Evolutionary conservation across 768 basidiomycete species (phyloP).

Genomic region (Rhodotorula taiwanensis): DNA sequence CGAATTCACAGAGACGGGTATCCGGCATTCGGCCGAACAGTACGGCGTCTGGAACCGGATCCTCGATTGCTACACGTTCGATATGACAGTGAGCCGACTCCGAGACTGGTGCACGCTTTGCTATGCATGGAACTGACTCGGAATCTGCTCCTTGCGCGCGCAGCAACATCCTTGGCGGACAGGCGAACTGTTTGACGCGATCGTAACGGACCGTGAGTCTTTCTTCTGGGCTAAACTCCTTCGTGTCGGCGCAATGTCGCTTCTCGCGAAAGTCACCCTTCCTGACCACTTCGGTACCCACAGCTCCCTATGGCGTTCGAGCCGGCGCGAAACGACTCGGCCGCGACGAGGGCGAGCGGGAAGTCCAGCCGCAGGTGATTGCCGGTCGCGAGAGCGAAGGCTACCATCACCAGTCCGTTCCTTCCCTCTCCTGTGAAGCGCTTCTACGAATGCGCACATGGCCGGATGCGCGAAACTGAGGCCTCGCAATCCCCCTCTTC

Average conservation of each 20-base stretch:
- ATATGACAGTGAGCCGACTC: constrained; percentile 60
- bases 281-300: background rate
- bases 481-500: background rate
- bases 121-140: no score
- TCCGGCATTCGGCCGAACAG: constrained; percentile 48
- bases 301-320: constrained; percentile 70
- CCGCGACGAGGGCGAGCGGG: constrained; percentile 43
- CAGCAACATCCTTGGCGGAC: constrained; percentile 67
- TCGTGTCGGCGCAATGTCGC: no score
- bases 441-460: background rate
- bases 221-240: no score
- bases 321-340: constrained; percentile 50
- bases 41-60: constrained; percentile 70
- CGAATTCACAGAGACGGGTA: constrained; percentile 3
- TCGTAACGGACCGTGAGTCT: constrained; percentile 58
- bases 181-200: constrained; percentile 85
- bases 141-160: no score
- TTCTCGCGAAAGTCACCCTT: background rate
- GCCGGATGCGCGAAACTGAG: no score
- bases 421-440: background rate
- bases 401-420: constrained; percentile 43
- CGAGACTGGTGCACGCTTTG: no score
- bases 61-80: constrained; percentile 81
- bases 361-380: constrained; percentile 67
- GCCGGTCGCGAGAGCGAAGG: constrained; percentile 30